A percentile compares a stretch with the other conserved stretches of the same genome.
Evolutionary conservation across 208 protist species (phyloP).

Genomic region (Leishmania guyanensis): DNA sequence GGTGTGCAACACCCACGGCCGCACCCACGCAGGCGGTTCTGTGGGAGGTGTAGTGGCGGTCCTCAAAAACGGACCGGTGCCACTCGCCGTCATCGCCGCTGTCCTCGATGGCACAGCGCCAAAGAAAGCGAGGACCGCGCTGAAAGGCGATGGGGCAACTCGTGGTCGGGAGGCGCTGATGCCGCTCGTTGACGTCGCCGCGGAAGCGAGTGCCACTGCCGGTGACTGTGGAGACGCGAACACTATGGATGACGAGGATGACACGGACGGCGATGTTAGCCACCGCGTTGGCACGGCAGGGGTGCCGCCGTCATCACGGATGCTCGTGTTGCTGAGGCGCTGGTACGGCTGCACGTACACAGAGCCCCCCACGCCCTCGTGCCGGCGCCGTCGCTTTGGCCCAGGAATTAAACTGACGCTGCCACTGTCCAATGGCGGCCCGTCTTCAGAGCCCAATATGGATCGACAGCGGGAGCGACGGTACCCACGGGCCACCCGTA

Average conservation of each 20-base stretch:
- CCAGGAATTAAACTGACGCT: slow-evolving; percentile 12
- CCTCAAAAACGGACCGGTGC: background rate
- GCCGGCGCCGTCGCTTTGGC: slow-evolving; percentile 10
- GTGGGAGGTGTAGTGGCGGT: background rate
- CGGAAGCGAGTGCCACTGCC: background rate
- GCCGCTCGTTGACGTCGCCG: background rate
- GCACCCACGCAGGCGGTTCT: background rate
- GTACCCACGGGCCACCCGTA: slow-evolving; percentile 25
- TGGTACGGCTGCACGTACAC: background rate
- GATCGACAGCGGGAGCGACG: background rate
- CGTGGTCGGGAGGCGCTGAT: background rate
- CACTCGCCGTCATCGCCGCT: background rate
- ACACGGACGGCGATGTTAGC: slow-evolving; percentile 11
- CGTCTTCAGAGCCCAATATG: background rate
- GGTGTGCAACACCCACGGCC: slow-evolving; percentile 6
- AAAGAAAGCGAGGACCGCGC: slow-evolving; percentile 3
- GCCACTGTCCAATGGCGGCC: background rate
- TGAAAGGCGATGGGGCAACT: slow-evolving; percentile 6
- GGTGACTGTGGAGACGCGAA: slow-evolving; percentile 21
- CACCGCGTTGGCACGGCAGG: background rate
- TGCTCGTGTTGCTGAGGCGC: background rate
- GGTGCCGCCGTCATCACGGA: background rate
- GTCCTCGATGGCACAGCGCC: background rate
- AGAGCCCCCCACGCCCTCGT: background rate
- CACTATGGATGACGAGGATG: slow-evolving; percentile 11